Percentiles rank a stretch among this genome's conserved stretches.
Conservation (phyloP, 106 monocot genomes). For the Phalaenopsis aphrodite region DNA sequence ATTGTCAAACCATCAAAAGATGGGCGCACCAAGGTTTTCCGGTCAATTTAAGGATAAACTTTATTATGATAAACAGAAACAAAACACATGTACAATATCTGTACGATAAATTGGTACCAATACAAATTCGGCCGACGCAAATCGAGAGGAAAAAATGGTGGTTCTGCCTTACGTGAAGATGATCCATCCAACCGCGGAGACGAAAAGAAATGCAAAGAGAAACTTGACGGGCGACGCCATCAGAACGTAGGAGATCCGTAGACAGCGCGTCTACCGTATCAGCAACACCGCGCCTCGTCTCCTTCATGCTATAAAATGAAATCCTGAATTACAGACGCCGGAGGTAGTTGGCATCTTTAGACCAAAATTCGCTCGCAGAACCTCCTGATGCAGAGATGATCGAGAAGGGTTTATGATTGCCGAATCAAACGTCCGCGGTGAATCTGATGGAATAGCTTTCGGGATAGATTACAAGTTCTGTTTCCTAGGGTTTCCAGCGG, state of each 20-base stretch:
- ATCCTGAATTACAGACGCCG: neutral
- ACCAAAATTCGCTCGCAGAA: neutral
- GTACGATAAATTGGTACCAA: neutral
- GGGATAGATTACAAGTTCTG: neutral
- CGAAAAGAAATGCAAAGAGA: slow-evolving; percentile 50
- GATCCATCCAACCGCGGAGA: slow-evolving; percentile 65
- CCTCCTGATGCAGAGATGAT: neutral
- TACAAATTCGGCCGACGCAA: neutral
- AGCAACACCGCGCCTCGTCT: neutral
- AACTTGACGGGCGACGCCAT: slow-evolving; percentile 80
- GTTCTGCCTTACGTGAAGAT: slow-evolving; percentile 50
- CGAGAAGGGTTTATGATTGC: neutral
- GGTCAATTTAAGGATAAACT: neutral
- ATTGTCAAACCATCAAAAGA: neutral
- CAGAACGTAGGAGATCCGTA: neutral
- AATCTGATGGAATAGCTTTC: neutral
- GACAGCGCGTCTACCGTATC: neutral
- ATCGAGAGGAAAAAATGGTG: neutral
- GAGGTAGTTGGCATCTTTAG: neutral
- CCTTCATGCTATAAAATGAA: slow-evolving; percentile 3
- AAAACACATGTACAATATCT: neutral
- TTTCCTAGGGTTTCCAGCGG: slow-evolving; percentile 6
- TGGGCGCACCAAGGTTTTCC: neutral
- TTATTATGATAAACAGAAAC: neutral
- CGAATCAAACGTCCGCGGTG: neutral